These are phyloP conservation scores for Raphanus hybrid DNA, from an alignment of 441 rosid genomes.

Conservation along the genomic window DNA sequence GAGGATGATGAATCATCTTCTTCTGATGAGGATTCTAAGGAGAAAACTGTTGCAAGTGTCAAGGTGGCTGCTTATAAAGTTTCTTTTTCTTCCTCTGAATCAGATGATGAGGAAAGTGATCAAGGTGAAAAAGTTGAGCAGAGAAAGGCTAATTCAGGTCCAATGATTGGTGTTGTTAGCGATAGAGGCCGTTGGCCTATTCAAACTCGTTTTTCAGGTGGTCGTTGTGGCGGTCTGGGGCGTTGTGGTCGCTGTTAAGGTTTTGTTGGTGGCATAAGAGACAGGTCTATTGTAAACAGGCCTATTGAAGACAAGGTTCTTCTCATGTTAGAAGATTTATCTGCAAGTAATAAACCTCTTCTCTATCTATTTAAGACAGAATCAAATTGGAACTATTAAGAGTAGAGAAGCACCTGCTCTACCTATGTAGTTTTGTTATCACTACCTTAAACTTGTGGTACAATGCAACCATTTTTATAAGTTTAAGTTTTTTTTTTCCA, in stretches of 20 bases:
- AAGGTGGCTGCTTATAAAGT: neutral
- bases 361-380: neutral
- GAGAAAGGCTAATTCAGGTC: no score
- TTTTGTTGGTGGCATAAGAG: no score
- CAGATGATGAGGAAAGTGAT: neutral
- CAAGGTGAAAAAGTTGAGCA: no score
- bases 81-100: neutral
- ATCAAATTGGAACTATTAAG: neutral
- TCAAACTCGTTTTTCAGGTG: no score
- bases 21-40: slow-evolving; percentile 8
- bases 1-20: slow-evolving; percentile 1
- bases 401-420: neutral
- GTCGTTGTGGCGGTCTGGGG: neutral
- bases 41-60: slow-evolving; percentile 21
- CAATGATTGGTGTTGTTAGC: no score
- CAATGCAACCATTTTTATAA: neutral
- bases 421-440: neutral
- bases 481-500: neutral
- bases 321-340: no score
- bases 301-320: no score
- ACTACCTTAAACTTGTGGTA: neutral
- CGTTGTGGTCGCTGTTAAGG: neutral
- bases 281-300: no score
- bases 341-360: no score
- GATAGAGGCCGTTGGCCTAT: no score